Percentiles rank a stretch among this genome's conserved stretches.
Evolutionary conservation across 2,329 filamentous ascomycete genomes (phyloP).

Genomic region (Thermoascus crustaceus): DNA sequence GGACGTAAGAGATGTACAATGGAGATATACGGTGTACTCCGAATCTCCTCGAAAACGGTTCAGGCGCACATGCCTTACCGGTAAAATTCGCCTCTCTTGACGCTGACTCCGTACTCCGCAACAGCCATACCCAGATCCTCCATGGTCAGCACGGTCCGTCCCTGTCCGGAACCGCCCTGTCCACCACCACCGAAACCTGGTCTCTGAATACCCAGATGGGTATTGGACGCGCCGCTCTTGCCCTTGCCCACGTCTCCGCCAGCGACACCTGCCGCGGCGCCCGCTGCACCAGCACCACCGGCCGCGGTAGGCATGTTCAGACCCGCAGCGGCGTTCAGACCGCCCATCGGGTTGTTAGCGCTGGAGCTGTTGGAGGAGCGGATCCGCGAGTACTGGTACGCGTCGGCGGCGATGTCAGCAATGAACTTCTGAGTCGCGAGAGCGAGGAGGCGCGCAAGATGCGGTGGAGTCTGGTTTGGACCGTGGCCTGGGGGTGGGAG

Average conservation of each 20-base stretch:
- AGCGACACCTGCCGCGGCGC: conserved; percentile 42
- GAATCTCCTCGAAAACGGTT: not conserved
- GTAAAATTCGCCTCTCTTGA: conserved; percentile 97
- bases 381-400: conserved; percentile 95
- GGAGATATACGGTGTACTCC: not conserved
- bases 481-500: conserved; percentile 80
- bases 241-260: conserved; percentile 35
- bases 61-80: conserved; percentile 43
- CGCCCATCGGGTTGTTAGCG: conserved; percentile 85
- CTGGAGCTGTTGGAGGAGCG: conserved; percentile 81
- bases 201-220: conserved; percentile 62
- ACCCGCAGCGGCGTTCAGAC: conserved; percentile 59
- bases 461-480: conserved; percentile 67
- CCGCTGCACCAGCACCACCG: conserved; percentile 42
- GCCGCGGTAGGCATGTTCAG: conserved; percentile 49
- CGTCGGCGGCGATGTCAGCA: conserved; percentile 91
- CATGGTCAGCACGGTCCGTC: conserved; percentile 93
- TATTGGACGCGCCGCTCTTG: conserved; percentile 44
- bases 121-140: conserved; percentile 98
- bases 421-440: conserved; percentile 99
- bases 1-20: too few relatives aligned
- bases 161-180: conserved; percentile 71
- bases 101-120: conserved; percentile 93
- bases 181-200: conserved; percentile 81
- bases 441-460: conserved; percentile 84